Evolutionary conservation across 257 asterid species (phyloP), one percentile per base, ranked within the genome.

Genomic region (Echites panduratus): DNA sequence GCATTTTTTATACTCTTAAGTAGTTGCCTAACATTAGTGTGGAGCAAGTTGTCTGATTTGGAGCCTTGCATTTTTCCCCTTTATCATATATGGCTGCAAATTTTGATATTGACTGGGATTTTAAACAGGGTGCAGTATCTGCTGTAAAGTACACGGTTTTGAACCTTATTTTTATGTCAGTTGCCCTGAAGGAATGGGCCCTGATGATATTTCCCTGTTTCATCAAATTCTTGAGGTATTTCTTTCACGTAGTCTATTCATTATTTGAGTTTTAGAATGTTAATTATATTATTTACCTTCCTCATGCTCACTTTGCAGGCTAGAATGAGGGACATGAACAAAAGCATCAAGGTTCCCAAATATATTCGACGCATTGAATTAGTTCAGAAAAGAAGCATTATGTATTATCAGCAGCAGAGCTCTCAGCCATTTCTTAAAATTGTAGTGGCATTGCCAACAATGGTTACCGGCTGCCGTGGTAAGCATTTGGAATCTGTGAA

Each of bases 401-500:
- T 95, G 98, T 76, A 90, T 81, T 91, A 95, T 79, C 99, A 95
- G 72, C 90, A 90, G 76, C 91, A 95, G 76, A 79, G 43, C 75
- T 85, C 80, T 77, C 98, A 86, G 79, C 88, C 99, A 56, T 95
- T 95, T 66, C 97, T 95, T 52, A 95, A 85, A 84, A 89, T 95
- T 77, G 97, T 95, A 47, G 99, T 92, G 81, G 93, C 98, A 78
- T 77, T 95, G 86, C 99, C 99, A 67, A 83, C 98, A 79, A 92
- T 92, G 98, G 98, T 95, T 78, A 20, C 99, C 58, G 90, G 88
- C 85, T 95, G 99, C 76, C 97, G 99, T 38, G 95, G 99, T 95
- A 84, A 76, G 86, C 62, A 12, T 68, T 76, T 48, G 53, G 54
- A 26, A 20, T 63, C 52, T 61, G 10, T 61, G 38, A 22, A 70